phyloP scores from a whole-genome alignment of 495 filamentous ascomycete species.

The Extremus antarcticus region DNA sequence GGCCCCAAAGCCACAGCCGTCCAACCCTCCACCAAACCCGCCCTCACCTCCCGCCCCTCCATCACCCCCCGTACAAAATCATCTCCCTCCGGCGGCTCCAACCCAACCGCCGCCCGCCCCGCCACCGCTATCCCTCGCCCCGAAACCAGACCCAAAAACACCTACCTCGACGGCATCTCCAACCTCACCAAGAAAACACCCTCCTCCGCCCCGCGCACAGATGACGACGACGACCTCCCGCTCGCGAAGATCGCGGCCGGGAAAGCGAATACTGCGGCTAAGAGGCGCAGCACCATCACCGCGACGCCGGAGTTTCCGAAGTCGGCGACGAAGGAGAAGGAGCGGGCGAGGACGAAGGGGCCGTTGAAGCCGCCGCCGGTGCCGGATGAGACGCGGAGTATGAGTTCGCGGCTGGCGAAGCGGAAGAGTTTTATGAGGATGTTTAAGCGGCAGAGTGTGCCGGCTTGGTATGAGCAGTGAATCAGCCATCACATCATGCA shows the following conservation, averaged over 20 bases:
- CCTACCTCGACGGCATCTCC: slow-evolving; percentile 9
- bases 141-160: slow-evolving; percentile 1
- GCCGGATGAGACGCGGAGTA: slow-evolving; percentile 25
- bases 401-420: slow-evolving; percentile 32
- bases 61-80: background rate
- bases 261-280: slow-evolving; percentile 11
- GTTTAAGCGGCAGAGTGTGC: background rate
- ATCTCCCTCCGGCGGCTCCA: background rate
- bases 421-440: slow-evolving; percentile 41
- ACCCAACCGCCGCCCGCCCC: background rate
- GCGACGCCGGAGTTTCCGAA: slow-evolving; percentile 18
- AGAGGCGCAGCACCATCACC: slow-evolving; percentile 20
- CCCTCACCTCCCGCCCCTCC: background rate
- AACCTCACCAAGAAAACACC: background rate
- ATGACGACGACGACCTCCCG: background rate
- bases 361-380: slow-evolving; percentile 20
- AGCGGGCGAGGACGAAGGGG: background rate
- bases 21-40: background rate
- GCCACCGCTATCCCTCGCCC: background rate
- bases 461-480: background rate
- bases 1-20: background rate
- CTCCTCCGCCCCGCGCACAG: background rate
- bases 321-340: background rate
- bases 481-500: no score
- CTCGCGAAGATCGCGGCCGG: background rate